phyloP scores from a whole-genome alignment of 345 rosid genomes.

The Bruguiera sexangula region DNA sequence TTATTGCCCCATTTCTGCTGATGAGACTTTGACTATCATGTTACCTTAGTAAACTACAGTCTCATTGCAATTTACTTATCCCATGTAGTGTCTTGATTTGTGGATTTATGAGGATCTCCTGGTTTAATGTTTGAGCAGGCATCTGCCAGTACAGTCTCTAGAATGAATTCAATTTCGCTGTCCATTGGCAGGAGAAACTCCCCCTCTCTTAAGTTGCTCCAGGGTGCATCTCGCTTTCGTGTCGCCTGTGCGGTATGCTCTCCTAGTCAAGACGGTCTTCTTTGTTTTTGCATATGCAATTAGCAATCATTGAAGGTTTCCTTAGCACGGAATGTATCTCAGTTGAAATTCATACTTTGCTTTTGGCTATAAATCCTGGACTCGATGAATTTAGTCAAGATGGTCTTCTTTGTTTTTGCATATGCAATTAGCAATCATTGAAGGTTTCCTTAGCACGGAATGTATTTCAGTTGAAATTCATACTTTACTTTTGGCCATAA shows the following conservation, averaged over 20 bases:
- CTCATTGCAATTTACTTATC: no score
- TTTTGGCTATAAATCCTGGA: background rate
- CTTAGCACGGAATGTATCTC: background rate
- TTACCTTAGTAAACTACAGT: no score
- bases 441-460: background rate
- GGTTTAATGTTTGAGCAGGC: constrained; percentile 28
- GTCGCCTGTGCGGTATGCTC: constrained; percentile 48
- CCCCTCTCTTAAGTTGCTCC: constrained; percentile 34
- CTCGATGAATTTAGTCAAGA: background rate
- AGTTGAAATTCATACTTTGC: no score
- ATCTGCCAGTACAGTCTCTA: constrained; percentile 25
- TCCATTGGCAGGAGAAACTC: constrained; percentile 31
- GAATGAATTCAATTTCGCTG: constrained; percentile 33
- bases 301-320: background rate
- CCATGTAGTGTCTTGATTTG: background rate
- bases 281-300: background rate
- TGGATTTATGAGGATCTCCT: background rate
- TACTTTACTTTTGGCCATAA: background rate
- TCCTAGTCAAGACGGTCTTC: background rate
- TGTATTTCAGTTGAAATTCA: no score
- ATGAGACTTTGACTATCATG: no score
- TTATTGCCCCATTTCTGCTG: no score
- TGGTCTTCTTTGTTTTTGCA: background rate
- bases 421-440: background rate
- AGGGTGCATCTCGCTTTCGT: constrained; percentile 24